Base-by-base conservation (phyloP, 1,284 basidiomycete genomes). In the Boletus sp. region DNA sequence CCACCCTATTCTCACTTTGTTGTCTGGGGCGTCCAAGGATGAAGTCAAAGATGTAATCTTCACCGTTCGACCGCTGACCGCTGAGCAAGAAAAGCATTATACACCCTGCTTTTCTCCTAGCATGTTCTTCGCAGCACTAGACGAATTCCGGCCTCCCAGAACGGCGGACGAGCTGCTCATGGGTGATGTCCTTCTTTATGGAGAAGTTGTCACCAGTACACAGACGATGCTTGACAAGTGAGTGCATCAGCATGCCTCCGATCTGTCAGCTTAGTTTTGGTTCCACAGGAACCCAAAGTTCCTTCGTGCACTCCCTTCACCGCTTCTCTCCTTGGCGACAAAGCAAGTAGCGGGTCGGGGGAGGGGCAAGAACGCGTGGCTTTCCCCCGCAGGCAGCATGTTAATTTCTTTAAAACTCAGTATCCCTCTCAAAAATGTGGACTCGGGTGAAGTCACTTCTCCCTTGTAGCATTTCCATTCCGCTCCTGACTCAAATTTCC, bases 151-250 rank as follows among this genome's bases (percentile, higher is more conserved):
- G 38, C 55, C 61, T 5, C 49, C 48, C 29, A 36, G 48, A 9
- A 48, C 56, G n/a, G 35, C 29, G 8, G 38, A 54, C n/a, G 46
- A 47, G 7, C 82, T 81, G 77, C 75, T 76, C 3, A 65, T 87
- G 10, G 94, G 94, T 0, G 88, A 92, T 49, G 75, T 82, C 14
- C 62, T 97, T 30, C 61, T 94, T 17, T 98, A 97, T 58, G 88
- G 87, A 20, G 91, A 97, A 68, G 83, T 84, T 0, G 88, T 98
- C 6, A 93, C 92, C 0, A 94, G 91, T 56, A 99, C 95, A 0
- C 95, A 99, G 68, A 95, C 93, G 0, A 81, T 98, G 80, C 75
- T 98, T 2, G 93, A 97, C 62, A 88, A 84, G 93, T 91, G 53
- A 69, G 85, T 72, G 8, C 14, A 35, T 27, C 30, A 6, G 6